Evolutionary conservation across 495 filamentous ascomycete species (phyloP).

Genomic region (Aspergillus bridgeri): DNA sequence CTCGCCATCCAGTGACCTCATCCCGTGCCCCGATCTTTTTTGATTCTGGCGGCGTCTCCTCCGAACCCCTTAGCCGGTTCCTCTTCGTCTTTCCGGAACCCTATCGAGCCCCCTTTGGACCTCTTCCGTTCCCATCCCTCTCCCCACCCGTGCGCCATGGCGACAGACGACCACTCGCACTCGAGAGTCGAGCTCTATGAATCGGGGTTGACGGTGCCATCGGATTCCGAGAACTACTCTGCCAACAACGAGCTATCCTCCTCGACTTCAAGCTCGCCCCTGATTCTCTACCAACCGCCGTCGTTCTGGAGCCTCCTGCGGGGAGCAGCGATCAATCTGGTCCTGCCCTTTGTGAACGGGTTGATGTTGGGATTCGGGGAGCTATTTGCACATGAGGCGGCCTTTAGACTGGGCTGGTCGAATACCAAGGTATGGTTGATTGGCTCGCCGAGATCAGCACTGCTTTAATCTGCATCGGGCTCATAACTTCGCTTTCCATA

Average conservation of each 20-base stretch:
- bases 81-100: not conserved
- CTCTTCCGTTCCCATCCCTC: conserved; percentile 11
- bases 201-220: conserved; percentile 80
- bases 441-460: not conserved
- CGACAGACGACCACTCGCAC: conserved; percentile 43
- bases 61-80: too few relatives aligned
- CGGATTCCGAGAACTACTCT: conserved; percentile 87
- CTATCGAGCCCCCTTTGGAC: conserved; percentile 6
- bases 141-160: conserved; percentile 31
- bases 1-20: not conserved
- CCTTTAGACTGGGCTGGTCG: conserved; percentile 88
- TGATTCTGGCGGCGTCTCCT: too few relatives aligned
- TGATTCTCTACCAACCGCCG: conserved; percentile 87
- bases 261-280: conserved; percentile 66
- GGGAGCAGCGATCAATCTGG: conserved; percentile 88
- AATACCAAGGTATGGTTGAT: conserved; percentile 72
- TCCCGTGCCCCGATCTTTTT: too few relatives aligned
- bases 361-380: conserved; percentile 98
- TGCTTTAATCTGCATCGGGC: not conserved
- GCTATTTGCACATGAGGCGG: conserved; percentile 90
- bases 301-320: conserved; percentile 80
- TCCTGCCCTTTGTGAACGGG: conserved; percentile 95
- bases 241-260: conserved; percentile 60
- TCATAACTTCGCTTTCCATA: conserved; percentile 25
- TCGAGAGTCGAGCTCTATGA: conserved; percentile 62